Percentiles rank a stretch among this genome's conserved stretches.
phyloP scores from a whole-genome alignment of 345 rosid genomes.

The Populus ilicifolia region DNA sequence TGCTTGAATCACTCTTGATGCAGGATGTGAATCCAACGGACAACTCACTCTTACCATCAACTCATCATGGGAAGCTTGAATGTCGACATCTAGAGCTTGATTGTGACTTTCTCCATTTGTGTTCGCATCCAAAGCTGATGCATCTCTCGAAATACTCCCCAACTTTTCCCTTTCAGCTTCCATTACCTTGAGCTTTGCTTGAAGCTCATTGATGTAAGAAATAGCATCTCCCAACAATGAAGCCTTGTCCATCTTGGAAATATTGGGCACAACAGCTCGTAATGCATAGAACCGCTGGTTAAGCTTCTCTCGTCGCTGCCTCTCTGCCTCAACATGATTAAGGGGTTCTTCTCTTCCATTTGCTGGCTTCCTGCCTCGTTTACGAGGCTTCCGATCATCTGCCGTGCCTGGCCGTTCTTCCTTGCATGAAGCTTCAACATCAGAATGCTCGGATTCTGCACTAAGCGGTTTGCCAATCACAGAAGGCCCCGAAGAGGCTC shows the following conservation, averaged over 20 bases:
- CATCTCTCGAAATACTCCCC: constrained; percentile 48
- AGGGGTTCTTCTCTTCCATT: constrained; percentile 97
- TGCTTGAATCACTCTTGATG: constrained; percentile 66
- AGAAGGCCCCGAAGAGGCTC: constrained; percentile 59
- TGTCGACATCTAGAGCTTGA: constrained; percentile 45
- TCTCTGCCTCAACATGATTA: constrained; percentile 97
- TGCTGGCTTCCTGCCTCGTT: constrained; percentile 94
- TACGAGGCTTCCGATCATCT: constrained; percentile 76
- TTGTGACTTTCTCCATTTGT: constrained; percentile 27
- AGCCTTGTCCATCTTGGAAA: constrained; percentile 98
- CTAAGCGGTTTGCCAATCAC: constrained; percentile 37
- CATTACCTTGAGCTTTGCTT: constrained; percentile 67
- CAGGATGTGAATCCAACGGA: constrained; percentile 78
- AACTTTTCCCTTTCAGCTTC: constrained; percentile 61
- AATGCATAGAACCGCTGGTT: constrained; percentile 91
- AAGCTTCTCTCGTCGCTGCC: constrained; percentile 92
- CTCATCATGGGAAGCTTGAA: constrained; percentile 57
- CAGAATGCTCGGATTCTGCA: constrained; percentile 64
- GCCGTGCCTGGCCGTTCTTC: constrained; percentile 41
- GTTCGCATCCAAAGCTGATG: constrained; percentile 23
- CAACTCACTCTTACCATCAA: constrained; percentile 67
- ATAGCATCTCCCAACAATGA: constrained; percentile 91
- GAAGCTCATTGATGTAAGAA: constrained; percentile 91
- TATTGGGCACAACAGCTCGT: constrained; percentile 95
- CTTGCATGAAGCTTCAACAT: constrained; percentile 66